These are phyloP conservation scores for Hypoxylon sp. DNA, from an alignment of 2,329 filamentous ascomycete genomes.

Conservation along the genomic window DNA sequence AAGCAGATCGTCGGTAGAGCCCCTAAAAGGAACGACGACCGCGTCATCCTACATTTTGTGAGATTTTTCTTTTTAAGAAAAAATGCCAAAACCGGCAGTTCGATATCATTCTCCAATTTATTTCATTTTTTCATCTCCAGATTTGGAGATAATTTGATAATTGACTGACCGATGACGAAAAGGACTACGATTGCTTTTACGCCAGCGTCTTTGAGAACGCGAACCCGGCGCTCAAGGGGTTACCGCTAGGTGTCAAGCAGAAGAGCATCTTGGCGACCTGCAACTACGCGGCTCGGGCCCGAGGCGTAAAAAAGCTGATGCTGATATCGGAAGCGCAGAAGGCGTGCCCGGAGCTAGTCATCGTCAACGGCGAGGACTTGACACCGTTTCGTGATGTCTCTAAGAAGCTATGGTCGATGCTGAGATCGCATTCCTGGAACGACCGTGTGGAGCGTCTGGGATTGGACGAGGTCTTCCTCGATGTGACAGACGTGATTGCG, in stretches of 20 bases:
- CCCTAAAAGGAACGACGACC: constrained; percentile 66
- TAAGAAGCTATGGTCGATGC: constrained; percentile 80
- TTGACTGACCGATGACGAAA: constrained; percentile 16
- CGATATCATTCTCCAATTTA: constrained; percentile 10
- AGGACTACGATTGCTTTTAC: constrained; percentile 94
- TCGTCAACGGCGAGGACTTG: constrained; percentile 88
- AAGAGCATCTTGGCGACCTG: constrained; percentile 94
- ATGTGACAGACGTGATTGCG: constrained; percentile 86
- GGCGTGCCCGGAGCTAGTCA: constrained; percentile 84
- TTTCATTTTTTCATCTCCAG: constrained; percentile 21
- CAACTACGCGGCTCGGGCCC: constrained; percentile 88
- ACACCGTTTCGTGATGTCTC: constrained; percentile 87
- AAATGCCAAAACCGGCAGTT: constrained; percentile 6
- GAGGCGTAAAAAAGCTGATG: constrained; percentile 84
- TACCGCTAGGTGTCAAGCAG: constrained; percentile 87
- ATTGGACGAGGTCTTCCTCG: constrained; percentile 89
- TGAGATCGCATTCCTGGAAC: constrained; percentile 82
- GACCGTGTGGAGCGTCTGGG: constrained; percentile 82
- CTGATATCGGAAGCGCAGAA: constrained; percentile 83
- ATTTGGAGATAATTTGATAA: neutral
- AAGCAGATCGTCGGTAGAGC: constrained; percentile 38
- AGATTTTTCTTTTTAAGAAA: constrained; percentile 45
- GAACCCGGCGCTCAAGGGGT: constrained; percentile 75
- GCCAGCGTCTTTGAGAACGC: constrained; percentile 89
- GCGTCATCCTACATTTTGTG: constrained; percentile 86